Base-by-base conservation (phyloP, 2,329 filamentous ascomycete species). In the Xylaria sp. region DNA sequence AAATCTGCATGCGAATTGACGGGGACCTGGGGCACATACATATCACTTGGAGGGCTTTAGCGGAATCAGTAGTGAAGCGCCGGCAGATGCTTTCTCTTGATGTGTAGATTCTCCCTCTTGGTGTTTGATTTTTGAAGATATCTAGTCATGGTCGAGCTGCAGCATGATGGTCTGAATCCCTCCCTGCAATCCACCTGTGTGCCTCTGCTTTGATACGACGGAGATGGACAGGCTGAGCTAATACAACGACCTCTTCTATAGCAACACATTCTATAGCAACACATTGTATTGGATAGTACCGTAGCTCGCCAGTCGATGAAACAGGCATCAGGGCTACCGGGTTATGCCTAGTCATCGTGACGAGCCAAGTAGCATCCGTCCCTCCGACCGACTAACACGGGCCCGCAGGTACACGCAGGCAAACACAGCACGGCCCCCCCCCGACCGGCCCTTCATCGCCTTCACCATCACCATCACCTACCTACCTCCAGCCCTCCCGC, bases 401-500 rank as follows among this genome's bases (percentile, higher is more conserved):
- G n/a, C n/a, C n/a, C n/a, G n/a, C n/a, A n/a, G n/a, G n/a, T n/a
- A n/a, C n/a, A n/a, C n/a, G 16, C 29, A 34, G 24, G 9, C 24
- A 9, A 26, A 26, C 24, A 6, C 24, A 6, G 24, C 6, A 26
- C 9, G 24, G 24, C 22, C 7, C 26, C 13, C 24, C 29, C 21
- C n/a, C 26, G 7, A 21, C 37, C 29, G 17, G 13, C 2, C 9
- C 13, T 26, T 19, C 24, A 17, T 29, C 18, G 16, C 44, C 21
- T 18, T 16, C 18, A 19, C 29, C 21, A 20, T n/a, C 37, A 19
- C 44, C 44, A 17, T 41, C 19, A 20, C 69, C 66, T 11, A 64
- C 66, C 58, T 72, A 60, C 48, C 44, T 51, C 71, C 63, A 77
- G 51, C 76, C 76, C 65, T 85, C 80, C 48, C 74, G 77, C 71